Evolutionary conservation across 352 stramenopile genomes (phyloP).

Genomic region (Phytophthora pluvialis): DNA sequence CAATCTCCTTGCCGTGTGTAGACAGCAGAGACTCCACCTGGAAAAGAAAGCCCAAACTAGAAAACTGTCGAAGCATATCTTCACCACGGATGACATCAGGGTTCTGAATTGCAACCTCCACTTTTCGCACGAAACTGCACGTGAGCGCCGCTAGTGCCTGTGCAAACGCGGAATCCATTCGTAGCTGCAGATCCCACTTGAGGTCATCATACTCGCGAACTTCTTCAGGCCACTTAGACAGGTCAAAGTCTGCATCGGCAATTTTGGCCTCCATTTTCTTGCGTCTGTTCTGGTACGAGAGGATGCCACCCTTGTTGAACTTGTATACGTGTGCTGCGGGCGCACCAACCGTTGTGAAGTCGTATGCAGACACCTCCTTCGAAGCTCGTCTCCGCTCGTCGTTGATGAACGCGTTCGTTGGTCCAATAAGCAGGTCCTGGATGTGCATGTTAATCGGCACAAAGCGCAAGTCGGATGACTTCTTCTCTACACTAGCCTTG

Average conservation of each 20-base stretch:
- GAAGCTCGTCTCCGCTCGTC: slow-evolving; percentile 77
- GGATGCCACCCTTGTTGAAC: slow-evolving; percentile 87
- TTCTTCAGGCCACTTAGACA: slow-evolving; percentile 84
- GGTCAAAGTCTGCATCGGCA: slow-evolving; percentile 65
- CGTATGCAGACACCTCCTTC: slow-evolving; percentile 85
- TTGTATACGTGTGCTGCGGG: slow-evolving; percentile 86
- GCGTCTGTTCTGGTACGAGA: slow-evolving; percentile 76
- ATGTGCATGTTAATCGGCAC: slow-evolving; percentile 91
- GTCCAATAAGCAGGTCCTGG: slow-evolving; percentile 83
- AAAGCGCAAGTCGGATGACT: slow-evolving; percentile 80
- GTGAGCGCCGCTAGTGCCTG: slow-evolving; percentile 79
- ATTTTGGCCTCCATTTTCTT: slow-evolving; percentile 88
- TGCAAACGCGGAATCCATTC: slow-evolving; percentile 83
- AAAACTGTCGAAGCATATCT: slow-evolving; percentile 84
- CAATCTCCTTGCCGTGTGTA: slow-evolving; percentile 95
- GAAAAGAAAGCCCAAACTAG: slow-evolving; percentile 86
- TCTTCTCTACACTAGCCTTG: slow-evolving; percentile 90
- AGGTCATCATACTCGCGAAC: slow-evolving; percentile 85
- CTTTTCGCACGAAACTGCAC: slow-evolving; percentile 85
- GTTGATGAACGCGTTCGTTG: slow-evolving; percentile 86
- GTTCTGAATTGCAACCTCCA: slow-evolving; percentile 85
- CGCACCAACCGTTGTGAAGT: slow-evolving; percentile 88
- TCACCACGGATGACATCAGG: slow-evolving; percentile 75
- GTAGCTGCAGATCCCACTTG: slow-evolving; percentile 86
- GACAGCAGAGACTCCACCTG: slow-evolving; percentile 94